Base-by-base conservation (phyloP, 2,329 filamentous ascomycete genomes). In the Emmonsiellopsis sp. region DNA sequence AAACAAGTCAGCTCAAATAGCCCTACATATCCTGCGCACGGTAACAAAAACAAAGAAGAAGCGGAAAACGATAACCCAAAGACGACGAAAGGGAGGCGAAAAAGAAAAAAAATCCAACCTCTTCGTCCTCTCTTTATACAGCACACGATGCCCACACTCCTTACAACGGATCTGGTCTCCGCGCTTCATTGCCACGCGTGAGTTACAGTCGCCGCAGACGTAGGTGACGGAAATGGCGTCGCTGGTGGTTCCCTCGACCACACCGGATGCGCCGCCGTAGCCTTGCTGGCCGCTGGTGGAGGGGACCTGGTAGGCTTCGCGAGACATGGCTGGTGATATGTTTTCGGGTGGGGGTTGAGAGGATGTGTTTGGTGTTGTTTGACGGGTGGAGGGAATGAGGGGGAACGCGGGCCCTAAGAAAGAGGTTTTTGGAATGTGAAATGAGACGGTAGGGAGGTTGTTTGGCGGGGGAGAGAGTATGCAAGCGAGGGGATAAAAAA, bases 41-140 rank as follows among this genome's bases (percentile, higher is more conserved):
- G 16, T 46, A 53, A 51, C 48, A 56, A 46, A 50, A 15, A 38
- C 13, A 5, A 30, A 16, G 10, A 45, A 38, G 9, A 38, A 37
- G 10, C 32, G 2, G 43, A 34, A 34, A 53, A 20, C 10, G n/a
- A 50, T 6, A 45, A 26, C 42, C 16, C n/a, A 16, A 51, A 31
- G 51, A n/a, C 43, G 51, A 30, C 43, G 53, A 51, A 50, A 13
- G 4, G 11, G 11, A 20, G 45, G 50, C 51, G 30, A 50, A 45
- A 15, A 44, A 32, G 50, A 6, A 34, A 32, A 32, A 10, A 30
- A 20, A 47, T 75, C 86, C 73, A 70, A 96, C 93, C 93, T 83
- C 79, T 95, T 96, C 44, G 93, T 98, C 67, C 93, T 77, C 81
- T 96, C 89, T 82, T 98, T 98, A 75, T 97, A 97, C 61, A 98